phyloP scores from a whole-genome alignment of 2,329 filamentous ascomycete genomes.

The Botrytis medusae region DNA sequence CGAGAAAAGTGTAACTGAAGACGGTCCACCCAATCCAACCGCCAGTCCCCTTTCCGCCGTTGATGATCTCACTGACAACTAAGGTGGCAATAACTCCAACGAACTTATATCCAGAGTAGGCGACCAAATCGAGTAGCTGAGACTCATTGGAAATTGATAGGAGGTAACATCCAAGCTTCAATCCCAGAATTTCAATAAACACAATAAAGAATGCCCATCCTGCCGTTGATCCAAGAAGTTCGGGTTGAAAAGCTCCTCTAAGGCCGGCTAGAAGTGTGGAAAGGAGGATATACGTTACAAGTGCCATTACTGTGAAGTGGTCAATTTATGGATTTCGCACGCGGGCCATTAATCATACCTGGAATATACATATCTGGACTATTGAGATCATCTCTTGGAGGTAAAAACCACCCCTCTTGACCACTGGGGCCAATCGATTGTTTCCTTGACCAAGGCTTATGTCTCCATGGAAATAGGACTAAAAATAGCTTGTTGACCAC shows the following conservation, averaged over 20 bases:
- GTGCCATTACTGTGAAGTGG: conserved; percentile 69
- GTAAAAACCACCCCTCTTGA: conserved; percentile 76
- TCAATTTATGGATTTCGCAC: neutral
- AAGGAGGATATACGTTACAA: conserved; percentile 95
- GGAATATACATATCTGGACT: conserved; percentile 99
- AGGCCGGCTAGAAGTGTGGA: conserved; percentile 88
- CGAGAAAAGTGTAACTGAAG: conserved; percentile 88
- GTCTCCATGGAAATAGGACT: conserved; percentile 95
- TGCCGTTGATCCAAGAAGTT: conserved; percentile 86
- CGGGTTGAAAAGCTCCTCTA: conserved; percentile 88
- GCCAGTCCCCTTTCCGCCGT: conserved; percentile 76
- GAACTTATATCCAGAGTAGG: conserved; percentile 98
- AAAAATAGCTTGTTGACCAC: conserved; percentile 90
- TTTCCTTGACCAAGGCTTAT: conserved; percentile 95
- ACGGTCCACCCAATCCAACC: conserved; percentile 86
- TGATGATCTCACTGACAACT: conserved; percentile 73
- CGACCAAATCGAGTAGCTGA: conserved; percentile 88
- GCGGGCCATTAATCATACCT: conserved; percentile 10
- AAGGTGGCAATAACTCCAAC: conserved; percentile 93
- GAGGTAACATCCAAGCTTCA: conserved; percentile 92
- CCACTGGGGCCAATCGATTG: conserved; percentile 70
- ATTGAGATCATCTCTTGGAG: conserved; percentile 93
- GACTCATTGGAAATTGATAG: conserved; percentile 91
- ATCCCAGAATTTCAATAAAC: conserved; percentile 79
- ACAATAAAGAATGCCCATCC: conserved; percentile 76